Evolutionary conservation across 2,329 filamentous ascomycete genomes (phyloP).

Genomic region (Alternaria burnsii): DNA sequence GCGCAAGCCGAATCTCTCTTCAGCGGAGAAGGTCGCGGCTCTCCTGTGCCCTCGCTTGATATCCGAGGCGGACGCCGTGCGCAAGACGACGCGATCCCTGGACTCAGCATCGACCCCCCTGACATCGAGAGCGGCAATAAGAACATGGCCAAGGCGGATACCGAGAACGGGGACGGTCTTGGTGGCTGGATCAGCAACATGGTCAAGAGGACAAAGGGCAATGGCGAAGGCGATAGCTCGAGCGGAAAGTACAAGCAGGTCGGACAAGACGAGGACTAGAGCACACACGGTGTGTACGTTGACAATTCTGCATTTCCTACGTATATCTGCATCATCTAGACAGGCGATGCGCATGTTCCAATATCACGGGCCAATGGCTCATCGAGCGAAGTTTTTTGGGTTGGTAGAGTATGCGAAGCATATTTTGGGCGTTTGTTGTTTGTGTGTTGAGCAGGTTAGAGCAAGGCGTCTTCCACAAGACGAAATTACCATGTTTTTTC

Average conservation of each 20-base stretch:
- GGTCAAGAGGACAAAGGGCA: slow-evolving; percentile 63
- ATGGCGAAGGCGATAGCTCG: slow-evolving; percentile 52
- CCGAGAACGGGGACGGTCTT: slow-evolving; percentile 62
- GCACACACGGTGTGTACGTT: slow-evolving; percentile 11
- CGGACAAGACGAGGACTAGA: slow-evolving; percentile 52
- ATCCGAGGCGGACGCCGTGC: slow-evolving; percentile 62
- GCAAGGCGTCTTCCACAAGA: slow-evolving; percentile 7
- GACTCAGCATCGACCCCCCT: slow-evolving; percentile 82
- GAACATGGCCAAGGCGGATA: slow-evolving; percentile 36
- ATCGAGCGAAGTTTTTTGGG: slow-evolving; percentile 27
- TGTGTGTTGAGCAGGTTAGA: slow-evolving; percentile 9
- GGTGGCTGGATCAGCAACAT: slow-evolving; percentile 75
- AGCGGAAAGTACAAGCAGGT: slow-evolving; percentile 59
- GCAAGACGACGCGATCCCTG: slow-evolving; percentile 73
- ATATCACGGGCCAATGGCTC: slow-evolving; percentile 34
- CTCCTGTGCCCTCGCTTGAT: slow-evolving; percentile 81
- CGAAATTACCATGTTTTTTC: neutral
- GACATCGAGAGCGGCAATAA: slow-evolving; percentile 66
- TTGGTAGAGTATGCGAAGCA: slow-evolving; percentile 42
- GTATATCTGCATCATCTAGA: slow-evolving; percentile 30
- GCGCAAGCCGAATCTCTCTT: slow-evolving; percentile 86
- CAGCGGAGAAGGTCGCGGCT: slow-evolving; percentile 67
- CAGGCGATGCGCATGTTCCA: slow-evolving; percentile 29
- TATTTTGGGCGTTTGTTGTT: slow-evolving; percentile 23
- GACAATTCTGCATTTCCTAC: slow-evolving; percentile 28